Conservation (phyloP, 2,329 filamentous ascomycete species). For the Pseudogymnoascus sp. region DNA sequence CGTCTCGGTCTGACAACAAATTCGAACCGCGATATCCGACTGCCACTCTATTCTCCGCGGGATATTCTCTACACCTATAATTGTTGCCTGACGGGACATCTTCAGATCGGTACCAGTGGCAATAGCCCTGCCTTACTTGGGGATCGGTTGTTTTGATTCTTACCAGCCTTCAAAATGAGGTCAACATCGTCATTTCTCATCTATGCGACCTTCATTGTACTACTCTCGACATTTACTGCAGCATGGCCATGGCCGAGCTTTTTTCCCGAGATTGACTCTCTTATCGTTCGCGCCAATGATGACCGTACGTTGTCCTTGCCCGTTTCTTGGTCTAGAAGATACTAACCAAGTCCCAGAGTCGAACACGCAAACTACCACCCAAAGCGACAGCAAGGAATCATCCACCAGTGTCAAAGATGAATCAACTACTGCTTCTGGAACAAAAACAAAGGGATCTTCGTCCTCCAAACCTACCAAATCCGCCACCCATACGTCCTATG, state of each 20-base stretch:
- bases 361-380: neutral
- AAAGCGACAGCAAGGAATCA: neutral
- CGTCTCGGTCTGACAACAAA: neutral
- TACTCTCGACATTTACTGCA: conserved; percentile 35
- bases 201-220: conserved; percentile 44
- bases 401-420: neutral
- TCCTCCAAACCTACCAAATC: conserved; percentile 8
- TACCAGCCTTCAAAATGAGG: neutral
- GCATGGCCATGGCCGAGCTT: conserved; percentile 51
- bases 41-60: neutral
- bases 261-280: conserved; percentile 45
- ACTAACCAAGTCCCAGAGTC: neutral
- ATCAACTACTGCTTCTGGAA: neutral
- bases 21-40: neutral
- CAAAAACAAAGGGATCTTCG: neutral
- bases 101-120: neutral
- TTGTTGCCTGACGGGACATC: neutral
- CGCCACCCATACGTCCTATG: conserved; percentile 30
- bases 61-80: neutral
- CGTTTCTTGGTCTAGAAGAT: neutral
- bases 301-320: neutral
- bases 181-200: conserved; percentile 38
- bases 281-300: conserved; percentile 36
- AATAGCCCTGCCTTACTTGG: neutral
- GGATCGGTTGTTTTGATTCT: neutral